Evolutionary conservation across 2,329 filamentous ascomycete species (phyloP), one percentile per base, ranked within the genome.

Genomic region (Scedosporium minutisporum): DNA sequence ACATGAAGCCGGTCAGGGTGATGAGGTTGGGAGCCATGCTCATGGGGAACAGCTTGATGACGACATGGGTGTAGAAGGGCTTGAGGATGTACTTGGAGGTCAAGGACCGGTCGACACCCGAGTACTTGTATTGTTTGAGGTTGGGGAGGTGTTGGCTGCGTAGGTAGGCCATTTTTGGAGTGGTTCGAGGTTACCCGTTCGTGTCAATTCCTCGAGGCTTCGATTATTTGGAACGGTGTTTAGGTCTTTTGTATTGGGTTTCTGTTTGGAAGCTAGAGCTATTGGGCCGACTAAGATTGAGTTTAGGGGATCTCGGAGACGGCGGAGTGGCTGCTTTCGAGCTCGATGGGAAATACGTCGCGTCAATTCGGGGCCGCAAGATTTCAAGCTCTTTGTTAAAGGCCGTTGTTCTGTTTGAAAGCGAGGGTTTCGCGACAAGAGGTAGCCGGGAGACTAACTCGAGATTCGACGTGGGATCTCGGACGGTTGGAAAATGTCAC

Each of bases 61-160:
- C 93, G 68, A 95, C 82, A 77, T 96, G 88, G 71, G 87, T 96
- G 81, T 97, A 99, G 78, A 97, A 99, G 6, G 95, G 95, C 82
- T 99, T 97, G 70, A 99, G 80, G 67, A 99, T 85, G 79, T 97
- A 97, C 75, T 88, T 90, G 67, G 93, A 97, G 48, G 91, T 82
- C 65, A 97, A 80, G 64, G 92, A 96, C 75, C 90, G 90, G 77
- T 99, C 95, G 70, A 97, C 90, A 63, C 86, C 85, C 48, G 89
- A 91, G 82, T 99, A 99, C 77, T 96, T 95, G 86, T 99, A 99
- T 76, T 93, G 84, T 76, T 90, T 90, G 69, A 99, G 86, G 73
- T 90, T 91, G 46, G 89, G 87, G 66, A 99, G 87, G 77, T 91
- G 87, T 71, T 93, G 87, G 77, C 96, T 90, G 67, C 95, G 91